Percentiles rank a stretch among this genome's conserved stretches.
phyloP scores from a whole-genome alignment of 2,329 filamentous ascomycete species.

The Waltergamsia citrina region DNA sequence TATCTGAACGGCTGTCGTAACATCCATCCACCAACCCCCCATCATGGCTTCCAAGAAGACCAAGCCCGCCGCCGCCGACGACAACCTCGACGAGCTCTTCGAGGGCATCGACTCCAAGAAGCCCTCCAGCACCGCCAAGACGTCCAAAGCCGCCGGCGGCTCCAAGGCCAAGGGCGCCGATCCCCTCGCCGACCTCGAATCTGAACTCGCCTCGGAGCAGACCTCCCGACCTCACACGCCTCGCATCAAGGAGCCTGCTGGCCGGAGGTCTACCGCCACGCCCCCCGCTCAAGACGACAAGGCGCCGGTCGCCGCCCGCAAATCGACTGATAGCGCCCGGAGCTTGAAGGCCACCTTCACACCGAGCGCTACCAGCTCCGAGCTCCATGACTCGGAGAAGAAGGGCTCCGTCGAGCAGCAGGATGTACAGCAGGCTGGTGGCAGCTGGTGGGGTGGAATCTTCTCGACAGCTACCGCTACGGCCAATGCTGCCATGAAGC shows the following conservation, averaged over 20 bases:
- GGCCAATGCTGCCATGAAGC: constrained; percentile 78
- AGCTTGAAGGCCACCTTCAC: constrained; percentile 66
- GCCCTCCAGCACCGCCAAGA: constrained; percentile 27
- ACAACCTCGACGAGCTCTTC: constrained; percentile 58
- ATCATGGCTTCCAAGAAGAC: constrained; percentile 52
- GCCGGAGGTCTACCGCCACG: constrained; percentile 35
- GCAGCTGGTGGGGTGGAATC: constrained; percentile 84
- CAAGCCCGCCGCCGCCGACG: constrained; percentile 44
- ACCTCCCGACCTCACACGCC: constrained; percentile 77
- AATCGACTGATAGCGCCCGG: constrained; percentile 68
- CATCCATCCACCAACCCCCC: constrained; percentile 6
- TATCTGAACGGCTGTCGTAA: no score
- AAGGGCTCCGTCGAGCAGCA: constrained; percentile 36
- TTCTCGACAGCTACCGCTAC: constrained; percentile 75
- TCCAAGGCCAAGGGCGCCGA: constrained; percentile 51
- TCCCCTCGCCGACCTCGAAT: constrained; percentile 77
- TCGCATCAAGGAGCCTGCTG: constrained; percentile 46
- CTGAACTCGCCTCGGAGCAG: constrained; percentile 58
- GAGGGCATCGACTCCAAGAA: constrained; percentile 51
- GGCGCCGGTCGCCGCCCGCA: constrained; percentile 36
- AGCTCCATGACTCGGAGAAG: constrained; percentile 48
- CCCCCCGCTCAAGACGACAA: constrained; percentile 56
- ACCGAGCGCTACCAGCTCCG: constrained; percentile 54
- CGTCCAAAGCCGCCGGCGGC: constrained; percentile 33
- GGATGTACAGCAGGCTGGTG: constrained; percentile 33